Base-by-base conservation (phyloP, 495 filamentous ascomycete genomes). In the Neurospora sp. region DNA sequence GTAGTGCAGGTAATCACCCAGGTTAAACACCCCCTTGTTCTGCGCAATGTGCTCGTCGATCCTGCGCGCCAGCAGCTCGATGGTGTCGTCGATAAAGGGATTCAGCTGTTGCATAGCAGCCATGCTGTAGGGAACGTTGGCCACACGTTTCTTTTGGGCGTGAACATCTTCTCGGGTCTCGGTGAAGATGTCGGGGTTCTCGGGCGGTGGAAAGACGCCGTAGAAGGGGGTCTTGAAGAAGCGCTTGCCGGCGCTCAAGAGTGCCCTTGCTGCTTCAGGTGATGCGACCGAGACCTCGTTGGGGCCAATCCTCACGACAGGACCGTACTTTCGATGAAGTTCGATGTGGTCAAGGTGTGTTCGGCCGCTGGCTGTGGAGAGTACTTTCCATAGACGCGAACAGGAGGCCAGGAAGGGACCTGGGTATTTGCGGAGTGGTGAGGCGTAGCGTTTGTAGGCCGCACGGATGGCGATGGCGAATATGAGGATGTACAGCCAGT, bases 121-220 rank as follows among this genome's bases (percentile, higher is more conserved):
- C 86, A 88, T 87, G 73, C 82, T 83, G 76, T 88, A 88, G 3
- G 86, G 84, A 34, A 86, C 84, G 54, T 84, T 85, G 59, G 87
- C 86, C 39, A 88, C 86, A 54, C 86, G 82, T 78, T 88, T 89
- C 82, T 87, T 87, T 70, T 82, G 78, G 2, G 86, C 86, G 79
- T 88, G 86, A 45, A 86, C 83, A 71, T 85, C 82, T 80, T 89
- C 87, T 70, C 84, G 79, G 9, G 79, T 83, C 79, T 88, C 86
- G 69, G 86, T 88, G 79, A 89, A 89, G 79, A 88, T 87, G 69
- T 88, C 87, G n/a, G 86, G 86, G 77, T 88, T 88, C 76, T 88
- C 86, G 2, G 86, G 84, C 8, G 86, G 85, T 38, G 86, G 86
- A 75, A 88, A 88, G 19, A 88, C 86, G 43, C 76, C 81, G 79